Evolutionary conservation across 2,329 filamentous ascomycete species (phyloP).

Genomic region (Apiospora hydei): DNA sequence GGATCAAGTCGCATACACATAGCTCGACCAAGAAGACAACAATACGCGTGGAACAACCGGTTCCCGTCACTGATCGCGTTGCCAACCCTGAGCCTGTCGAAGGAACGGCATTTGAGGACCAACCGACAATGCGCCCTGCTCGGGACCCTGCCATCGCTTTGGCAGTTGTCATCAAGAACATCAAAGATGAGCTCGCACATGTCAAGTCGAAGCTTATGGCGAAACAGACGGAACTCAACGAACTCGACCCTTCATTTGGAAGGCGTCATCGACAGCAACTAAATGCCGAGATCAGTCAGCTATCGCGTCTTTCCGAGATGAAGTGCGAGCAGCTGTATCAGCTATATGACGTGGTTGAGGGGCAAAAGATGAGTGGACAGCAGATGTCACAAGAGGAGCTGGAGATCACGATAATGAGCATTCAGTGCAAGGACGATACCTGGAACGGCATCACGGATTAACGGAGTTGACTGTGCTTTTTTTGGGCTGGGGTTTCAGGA

Average conservation of each 20-base stretch:
- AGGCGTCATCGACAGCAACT: constrained; percentile 69
- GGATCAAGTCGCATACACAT: constrained; percentile 56
- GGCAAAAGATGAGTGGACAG: constrained; percentile 72
- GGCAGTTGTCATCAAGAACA: constrained; percentile 81
- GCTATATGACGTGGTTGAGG: constrained; percentile 84
- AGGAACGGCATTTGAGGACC: constrained; percentile 53
- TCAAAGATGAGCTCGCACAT: constrained; percentile 82
- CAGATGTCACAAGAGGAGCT: constrained; percentile 69
- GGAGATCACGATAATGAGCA: constrained; percentile 68
- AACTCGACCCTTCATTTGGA: constrained; percentile 70
- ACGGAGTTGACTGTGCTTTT: constrained; percentile 15
- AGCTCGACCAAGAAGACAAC: constrained; percentile 60
- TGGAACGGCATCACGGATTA: constrained; percentile 41
- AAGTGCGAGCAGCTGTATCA: constrained; percentile 84
- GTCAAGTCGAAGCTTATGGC: constrained; percentile 73
- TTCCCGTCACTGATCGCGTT: constrained; percentile 70
- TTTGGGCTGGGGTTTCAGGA: constrained; percentile 1
- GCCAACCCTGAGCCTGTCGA: constrained; percentile 46
- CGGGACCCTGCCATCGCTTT: constrained; percentile 76
- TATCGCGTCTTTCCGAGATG: constrained; percentile 71
- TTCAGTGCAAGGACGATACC: constrained; percentile 44
- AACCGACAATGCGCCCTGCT: constrained; percentile 68
- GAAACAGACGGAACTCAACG: constrained; percentile 68
- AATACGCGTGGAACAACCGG: constrained; percentile 68
- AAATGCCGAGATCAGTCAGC: constrained; percentile 64